Base-by-base conservation (phyloP, 768 basidiomycete genomes). In the Rhodotorula sphaerocarpa region DNA sequence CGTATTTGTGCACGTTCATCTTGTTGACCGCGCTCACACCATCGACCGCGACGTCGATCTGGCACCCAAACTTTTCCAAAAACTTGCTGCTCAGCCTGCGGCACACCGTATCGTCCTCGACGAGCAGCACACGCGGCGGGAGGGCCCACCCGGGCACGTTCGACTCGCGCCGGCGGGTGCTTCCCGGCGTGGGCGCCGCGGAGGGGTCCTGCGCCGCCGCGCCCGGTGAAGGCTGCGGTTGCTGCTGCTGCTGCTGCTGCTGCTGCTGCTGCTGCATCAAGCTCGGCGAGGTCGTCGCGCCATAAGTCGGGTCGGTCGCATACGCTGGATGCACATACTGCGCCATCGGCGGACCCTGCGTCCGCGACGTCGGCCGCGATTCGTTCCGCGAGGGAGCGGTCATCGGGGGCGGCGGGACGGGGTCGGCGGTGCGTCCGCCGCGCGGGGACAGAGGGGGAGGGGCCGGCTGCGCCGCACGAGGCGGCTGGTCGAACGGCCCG, bases 1-100 rank as follows among this genome's bases (percentile, higher is more conserved):
- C 93, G 74, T 95, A 96, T 78, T 91, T 90, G 71, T 88, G 88
- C 74, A 87, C 74, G 76, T 93, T 92, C 90, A 96, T 95, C 81
- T 90, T 93, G 70, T 86, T 86, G 57, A 97, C 90, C 0, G 93
- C 93, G 2, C 83, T 84, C 7, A 89, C 82, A 0, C 92, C 93
- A 74, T 96, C 90, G 42, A 91, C 88, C 3, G 91, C 93, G 44
- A 93, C 86, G 70, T 96, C 93, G 59, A 86, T 90, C 70, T 85
- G 84, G 75, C 92, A 95, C 43, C 93, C 93, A 75, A 92, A 91
- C 47, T 95, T 87, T 77, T 93, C 86, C 74, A 97, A 75, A 74
- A 96, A 93, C 77, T 92, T 95, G 79, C 84, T 87, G 66, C 86
- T 86, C 60, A 97, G 76, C 73, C 85, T 86, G 60, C 92, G 77